Evolutionary conservation across 257 asterid genomes (phyloP).

Genomic region (Solanum pennellii): DNA sequence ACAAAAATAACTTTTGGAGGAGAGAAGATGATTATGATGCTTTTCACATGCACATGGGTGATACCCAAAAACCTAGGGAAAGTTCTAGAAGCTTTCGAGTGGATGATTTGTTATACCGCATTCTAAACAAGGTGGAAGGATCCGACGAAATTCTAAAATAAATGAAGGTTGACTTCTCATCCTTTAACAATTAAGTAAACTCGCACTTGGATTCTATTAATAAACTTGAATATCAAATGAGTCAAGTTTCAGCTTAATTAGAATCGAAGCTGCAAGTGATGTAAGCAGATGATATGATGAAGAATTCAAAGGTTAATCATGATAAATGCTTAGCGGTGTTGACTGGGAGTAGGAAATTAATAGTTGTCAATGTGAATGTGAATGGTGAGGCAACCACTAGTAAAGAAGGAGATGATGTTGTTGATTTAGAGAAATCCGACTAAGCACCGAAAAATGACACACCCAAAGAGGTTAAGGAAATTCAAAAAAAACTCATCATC

Average conservation of each 20-base stretch:
- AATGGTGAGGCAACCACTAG: background rate
- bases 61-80: background rate
- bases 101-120: background rate
- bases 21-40: background rate
- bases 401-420: background rate
- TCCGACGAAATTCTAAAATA: no score
- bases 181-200: background rate
- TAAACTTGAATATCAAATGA: background rate
- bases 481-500: background rate
- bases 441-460: background rate
- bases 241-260: background rate
- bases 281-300: background rate
- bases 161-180: background rate
- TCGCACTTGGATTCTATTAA: no score
- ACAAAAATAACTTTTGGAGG: no score
- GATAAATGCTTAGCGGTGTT: background rate
- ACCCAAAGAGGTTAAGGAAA: no score
- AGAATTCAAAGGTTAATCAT: background rate
- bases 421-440: background rate
- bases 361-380: background rate
- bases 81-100: background rate
- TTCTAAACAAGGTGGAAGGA: background rate
- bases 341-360: background rate
- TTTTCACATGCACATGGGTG: background rate
- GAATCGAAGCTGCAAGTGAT: background rate